Evolutionary conservation across 2,329 filamentous ascomycete genomes (phyloP).

Genomic region (Plenodomus biglobosus): DNA sequence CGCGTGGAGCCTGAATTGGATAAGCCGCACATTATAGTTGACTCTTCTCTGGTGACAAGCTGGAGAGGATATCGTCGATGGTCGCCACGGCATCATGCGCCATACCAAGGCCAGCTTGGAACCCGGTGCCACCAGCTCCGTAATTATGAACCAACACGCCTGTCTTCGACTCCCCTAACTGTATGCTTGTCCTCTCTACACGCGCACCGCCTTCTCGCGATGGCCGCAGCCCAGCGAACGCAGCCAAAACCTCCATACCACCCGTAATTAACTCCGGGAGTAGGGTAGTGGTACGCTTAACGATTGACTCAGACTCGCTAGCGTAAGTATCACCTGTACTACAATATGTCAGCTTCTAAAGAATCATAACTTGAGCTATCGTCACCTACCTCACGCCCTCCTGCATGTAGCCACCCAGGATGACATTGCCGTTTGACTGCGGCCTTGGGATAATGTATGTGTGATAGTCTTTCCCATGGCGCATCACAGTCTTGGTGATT

Average conservation of each 20-base stretch:
- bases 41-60: neutral
- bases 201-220: slow-evolving; percentile 18
- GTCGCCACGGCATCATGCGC: slow-evolving; percentile 14
- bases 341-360: neutral
- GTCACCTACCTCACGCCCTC: slow-evolving; percentile 15
- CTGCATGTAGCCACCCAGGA: slow-evolving; percentile 24
- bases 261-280: slow-evolving; percentile 13
- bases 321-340: slow-evolving; percentile 19
- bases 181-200: slow-evolving; percentile 13
- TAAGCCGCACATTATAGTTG: too few relatives aligned
- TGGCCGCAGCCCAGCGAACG: slow-evolving; percentile 18
- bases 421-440: slow-evolving; percentile 20
- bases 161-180: slow-evolving; percentile 2
- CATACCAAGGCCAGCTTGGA: slow-evolving; percentile 22
- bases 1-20: too few relatives aligned
- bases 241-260: slow-evolving; percentile 18
- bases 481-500: slow-evolving; percentile 18
- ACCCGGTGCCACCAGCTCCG: slow-evolving; percentile 19
- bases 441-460: slow-evolving; percentile 25
- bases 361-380: too few relatives aligned
- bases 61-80: neutral
- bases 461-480: slow-evolving; percentile 23
- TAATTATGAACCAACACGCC: slow-evolving; percentile 20
- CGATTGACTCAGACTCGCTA: slow-evolving; percentile 16
- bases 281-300: slow-evolving; percentile 14